Percentiles rank a stretch among this genome's conserved stretches.
Evolutionary conservation across 2,329 filamentous ascomycete species (phyloP).

Genomic region (Nigrospora osmanthi): DNA sequence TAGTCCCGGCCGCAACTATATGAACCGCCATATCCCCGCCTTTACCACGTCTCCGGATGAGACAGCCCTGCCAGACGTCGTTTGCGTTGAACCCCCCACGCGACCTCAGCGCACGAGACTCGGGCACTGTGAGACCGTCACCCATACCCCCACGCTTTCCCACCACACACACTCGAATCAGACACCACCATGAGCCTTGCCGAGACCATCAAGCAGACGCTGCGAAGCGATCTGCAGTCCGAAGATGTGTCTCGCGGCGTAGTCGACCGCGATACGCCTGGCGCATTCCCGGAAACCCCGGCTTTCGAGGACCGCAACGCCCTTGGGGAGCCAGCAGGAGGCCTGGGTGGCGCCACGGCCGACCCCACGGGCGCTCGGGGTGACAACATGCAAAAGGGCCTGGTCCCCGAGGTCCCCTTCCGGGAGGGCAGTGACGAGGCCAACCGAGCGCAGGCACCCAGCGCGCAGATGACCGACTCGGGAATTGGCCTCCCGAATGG

Average conservation of each 20-base stretch:
- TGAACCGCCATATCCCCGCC: too few species aligned
- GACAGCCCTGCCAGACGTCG: too few species aligned
- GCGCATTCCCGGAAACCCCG: neutral
- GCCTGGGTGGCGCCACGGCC: too few species aligned
- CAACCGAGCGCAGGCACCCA: neutral
- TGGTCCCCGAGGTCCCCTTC: neutral
- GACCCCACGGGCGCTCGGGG: neutral
- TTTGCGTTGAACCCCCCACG: too few species aligned
- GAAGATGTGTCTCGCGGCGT: neutral
- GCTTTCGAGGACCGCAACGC: neutral
- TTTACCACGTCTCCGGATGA: too few species aligned
- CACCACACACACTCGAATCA: too few species aligned
- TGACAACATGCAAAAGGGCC: neutral
- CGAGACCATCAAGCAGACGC: neutral
- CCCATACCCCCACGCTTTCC: too few species aligned
- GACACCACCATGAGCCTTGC: neutral
- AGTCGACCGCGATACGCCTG: neutral
- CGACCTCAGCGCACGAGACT: too few species aligned
- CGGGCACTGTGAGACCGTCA: too few species aligned
- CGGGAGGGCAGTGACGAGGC: too few species aligned
- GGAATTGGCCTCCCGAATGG: neutral
- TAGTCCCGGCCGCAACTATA: too few species aligned
- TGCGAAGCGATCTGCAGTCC: neutral
- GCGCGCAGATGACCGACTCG: neutral
- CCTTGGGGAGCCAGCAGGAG: neutral